These are phyloP conservation scores for Phytophthora agathidicida DNA, from an alignment of 352 stramenopile species.

Conservation along the genomic window DNA sequence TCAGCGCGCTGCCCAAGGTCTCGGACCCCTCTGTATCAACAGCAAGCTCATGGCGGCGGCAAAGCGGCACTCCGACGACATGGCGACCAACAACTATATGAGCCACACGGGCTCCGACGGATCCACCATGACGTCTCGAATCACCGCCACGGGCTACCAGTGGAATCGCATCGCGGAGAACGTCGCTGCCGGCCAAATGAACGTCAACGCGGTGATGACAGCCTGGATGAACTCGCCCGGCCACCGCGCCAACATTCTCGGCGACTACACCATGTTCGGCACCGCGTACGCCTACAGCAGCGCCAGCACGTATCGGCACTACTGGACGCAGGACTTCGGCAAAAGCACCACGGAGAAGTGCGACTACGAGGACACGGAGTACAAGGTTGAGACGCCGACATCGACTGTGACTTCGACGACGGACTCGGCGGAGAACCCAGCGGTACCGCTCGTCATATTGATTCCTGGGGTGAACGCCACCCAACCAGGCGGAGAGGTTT, in stretches of 20 bases:
- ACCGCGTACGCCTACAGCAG: slow-evolving; percentile 38
- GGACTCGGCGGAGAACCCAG: neutral
- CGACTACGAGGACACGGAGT: slow-evolving; percentile 20
- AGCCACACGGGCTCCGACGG: slow-evolving; percentile 44
- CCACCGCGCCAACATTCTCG: slow-evolving; percentile 24
- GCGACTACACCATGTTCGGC: slow-evolving; percentile 43
- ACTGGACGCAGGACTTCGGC: slow-evolving; percentile 62
- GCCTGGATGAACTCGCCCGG: slow-evolving; percentile 35
- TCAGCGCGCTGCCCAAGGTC: slow-evolving; percentile 38
- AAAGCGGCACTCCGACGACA: slow-evolving; percentile 32
- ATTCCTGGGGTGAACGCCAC: neutral
- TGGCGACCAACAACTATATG: slow-evolving; percentile 47
- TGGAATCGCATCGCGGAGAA: slow-evolving; percentile 47
- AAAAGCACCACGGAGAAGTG: slow-evolving; percentile 31
- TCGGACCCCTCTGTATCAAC: slow-evolving; percentile 44
- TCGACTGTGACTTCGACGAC: slow-evolving; percentile 7
- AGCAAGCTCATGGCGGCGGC: slow-evolving; percentile 28
- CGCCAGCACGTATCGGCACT: slow-evolving; percentile 38
- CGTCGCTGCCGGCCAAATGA: slow-evolving; percentile 29
- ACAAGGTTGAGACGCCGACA: slow-evolving; percentile 6
- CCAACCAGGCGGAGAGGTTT: neutral
- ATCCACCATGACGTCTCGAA: slow-evolving; percentile 36
- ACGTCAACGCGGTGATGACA: slow-evolving; percentile 31
- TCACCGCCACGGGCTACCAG: slow-evolving; percentile 44
- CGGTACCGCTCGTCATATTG: neutral